Conservation (phyloP, 306 rosid species). For the Acacia crassicarpa region DNA sequence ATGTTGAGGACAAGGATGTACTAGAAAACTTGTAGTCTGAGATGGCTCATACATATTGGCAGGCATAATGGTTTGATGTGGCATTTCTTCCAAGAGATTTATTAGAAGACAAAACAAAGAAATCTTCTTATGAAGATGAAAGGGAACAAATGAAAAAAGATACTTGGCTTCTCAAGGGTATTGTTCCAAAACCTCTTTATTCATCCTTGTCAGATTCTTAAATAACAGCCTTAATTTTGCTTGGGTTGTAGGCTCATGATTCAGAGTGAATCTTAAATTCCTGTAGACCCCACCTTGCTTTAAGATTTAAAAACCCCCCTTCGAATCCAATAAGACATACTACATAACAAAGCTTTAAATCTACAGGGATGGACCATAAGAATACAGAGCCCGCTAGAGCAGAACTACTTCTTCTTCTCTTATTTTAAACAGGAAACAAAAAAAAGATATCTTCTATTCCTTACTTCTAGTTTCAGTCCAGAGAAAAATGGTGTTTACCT, state of each 20-base stretch:
- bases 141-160: conserved; percentile 54
- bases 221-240: conserved; percentile 78
- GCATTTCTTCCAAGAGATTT: conserved; percentile 38
- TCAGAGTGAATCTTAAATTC: conserved; percentile 81
- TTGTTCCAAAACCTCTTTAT: conserved; percentile 70
- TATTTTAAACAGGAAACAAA: conserved; percentile 44
- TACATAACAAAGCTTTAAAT: conserved; percentile 53
- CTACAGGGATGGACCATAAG: conserved; percentile 71
- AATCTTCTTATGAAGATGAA: conserved; percentile 53
- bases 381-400: conserved; percentile 30
- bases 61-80: conserved; percentile 38
- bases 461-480: conserved; percentile 39
- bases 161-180: conserved; percentile 91
- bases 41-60: conserved; percentile 12
- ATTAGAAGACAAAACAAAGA: conserved; percentile 52
- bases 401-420: conserved; percentile 37
- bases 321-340: conserved; percentile 50
- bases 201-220: conserved; percentile 83
- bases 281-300: conserved; percentile 59
- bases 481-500: conserved; percentile 58
- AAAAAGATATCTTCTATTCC: conserved; percentile 17
- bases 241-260: conserved; percentile 64
- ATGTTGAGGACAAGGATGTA: not conserved
- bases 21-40: not conserved
- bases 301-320: conserved; percentile 65